Percentiles rank a stretch among this genome's conserved stretches.
Evolutionary conservation across 2,329 filamentous ascomycete species (phyloP).

Genomic region (Geosmithia putterillii): DNA sequence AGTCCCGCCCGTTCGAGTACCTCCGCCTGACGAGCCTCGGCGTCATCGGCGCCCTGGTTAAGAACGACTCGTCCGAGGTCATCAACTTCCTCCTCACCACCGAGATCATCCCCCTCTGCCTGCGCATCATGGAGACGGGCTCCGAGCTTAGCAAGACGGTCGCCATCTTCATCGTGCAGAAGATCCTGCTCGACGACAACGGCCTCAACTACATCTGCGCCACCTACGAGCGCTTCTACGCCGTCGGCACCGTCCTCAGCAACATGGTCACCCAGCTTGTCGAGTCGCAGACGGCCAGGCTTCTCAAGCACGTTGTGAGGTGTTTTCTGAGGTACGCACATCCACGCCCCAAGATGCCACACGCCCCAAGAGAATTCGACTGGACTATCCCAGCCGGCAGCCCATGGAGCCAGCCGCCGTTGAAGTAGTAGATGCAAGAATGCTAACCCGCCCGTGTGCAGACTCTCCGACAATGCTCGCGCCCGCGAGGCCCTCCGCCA

Average conservation of each 20-base stretch:
- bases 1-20: constrained; percentile 95
- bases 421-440: not conserved
- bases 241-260: constrained; percentile 90
- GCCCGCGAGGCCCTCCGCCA: constrained; percentile 90
- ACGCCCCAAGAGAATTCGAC: no score
- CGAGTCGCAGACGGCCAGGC: constrained; percentile 88
- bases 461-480: constrained; percentile 88
- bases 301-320: constrained; percentile 94
- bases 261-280: constrained; percentile 98
- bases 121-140: constrained; percentile 98
- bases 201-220: constrained; percentile 97
- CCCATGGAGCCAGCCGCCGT: no score
- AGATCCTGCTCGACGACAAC: constrained; percentile 93
- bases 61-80: constrained; percentile 96
- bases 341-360: constrained; percentile 20
- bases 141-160: constrained; percentile 98
- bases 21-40: constrained; percentile 89
- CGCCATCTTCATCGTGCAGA: constrained; percentile 98
- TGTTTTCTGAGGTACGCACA: constrained; percentile 98
- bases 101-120: constrained; percentile 93
- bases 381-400: no score
- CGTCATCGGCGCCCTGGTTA: constrained; percentile 92
- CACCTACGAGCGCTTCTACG: constrained; percentile 97
- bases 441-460: constrained; percentile 19
- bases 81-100: constrained; percentile 98